Evolutionary conservation across 1,284 basidiomycete species (phyloP).

Genomic region (Exsudoporus floridanus): DNA sequence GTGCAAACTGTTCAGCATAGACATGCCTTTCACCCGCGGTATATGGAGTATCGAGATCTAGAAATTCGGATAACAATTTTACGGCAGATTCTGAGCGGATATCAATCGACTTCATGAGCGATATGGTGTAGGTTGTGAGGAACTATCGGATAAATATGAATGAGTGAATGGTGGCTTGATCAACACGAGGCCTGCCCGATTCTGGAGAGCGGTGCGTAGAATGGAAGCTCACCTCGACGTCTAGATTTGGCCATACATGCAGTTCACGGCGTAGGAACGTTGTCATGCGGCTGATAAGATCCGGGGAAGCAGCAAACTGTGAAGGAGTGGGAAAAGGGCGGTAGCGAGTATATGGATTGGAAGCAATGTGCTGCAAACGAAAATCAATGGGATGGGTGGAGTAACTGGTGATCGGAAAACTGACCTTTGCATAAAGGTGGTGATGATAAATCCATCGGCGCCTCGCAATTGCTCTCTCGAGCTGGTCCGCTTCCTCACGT

Average conservation of each 20-base stretch:
- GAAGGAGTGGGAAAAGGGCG: constrained; percentile 78
- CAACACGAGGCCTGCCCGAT: constrained; percentile 9
- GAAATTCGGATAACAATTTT: constrained; percentile 77
- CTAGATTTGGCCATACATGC: constrained; percentile 77
- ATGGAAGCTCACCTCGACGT: constrained; percentile 66
- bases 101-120: constrained; percentile 84
- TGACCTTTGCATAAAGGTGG: constrained; percentile 76
- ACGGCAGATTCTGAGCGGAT: constrained; percentile 84
- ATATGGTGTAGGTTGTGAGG: constrained; percentile 76
- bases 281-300: constrained; percentile 71
- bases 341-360: constrained; percentile 79
- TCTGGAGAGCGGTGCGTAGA: background rate
- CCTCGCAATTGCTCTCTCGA: constrained; percentile 62
- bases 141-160: constrained; percentile 44
- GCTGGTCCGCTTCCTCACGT: constrained; percentile 55
- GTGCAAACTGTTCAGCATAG: constrained; percentile 87
- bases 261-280: constrained; percentile 82
- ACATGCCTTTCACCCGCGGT: constrained; percentile 53
- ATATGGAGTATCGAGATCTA: constrained; percentile 70
- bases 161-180: constrained; percentile 6
- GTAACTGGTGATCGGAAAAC: background rate
- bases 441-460: constrained; percentile 71
- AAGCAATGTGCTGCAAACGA: constrained; percentile 71
- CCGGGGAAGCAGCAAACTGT: constrained; percentile 73
- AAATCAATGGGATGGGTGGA: background rate